Evolutionary conservation across 805 yeast species (phyloP).

Genomic region (Kuraishia capsulata): DNA sequence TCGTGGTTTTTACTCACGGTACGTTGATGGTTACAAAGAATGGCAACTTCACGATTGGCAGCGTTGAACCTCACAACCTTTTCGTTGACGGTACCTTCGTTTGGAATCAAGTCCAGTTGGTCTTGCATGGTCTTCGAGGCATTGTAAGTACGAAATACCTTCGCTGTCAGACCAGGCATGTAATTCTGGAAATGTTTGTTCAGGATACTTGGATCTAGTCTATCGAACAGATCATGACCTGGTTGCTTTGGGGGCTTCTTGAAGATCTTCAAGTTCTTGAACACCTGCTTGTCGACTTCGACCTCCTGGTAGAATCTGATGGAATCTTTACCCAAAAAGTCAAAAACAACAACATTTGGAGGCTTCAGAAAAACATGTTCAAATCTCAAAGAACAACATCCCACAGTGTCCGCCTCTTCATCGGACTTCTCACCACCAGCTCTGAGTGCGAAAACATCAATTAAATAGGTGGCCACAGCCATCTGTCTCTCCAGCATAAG

Average conservation of each 20-base stretch:
- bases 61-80: constrained; percentile 85
- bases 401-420: constrained; percentile 97
- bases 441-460: constrained; percentile 89
- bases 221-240: constrained; percentile 88
- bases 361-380: constrained; percentile 85
- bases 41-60: constrained; percentile 92
- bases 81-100: constrained; percentile 81
- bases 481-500: constrained; percentile 83
- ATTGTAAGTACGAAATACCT: constrained; percentile 94
- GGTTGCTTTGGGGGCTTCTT: constrained; percentile 83
- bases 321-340: constrained; percentile 93
- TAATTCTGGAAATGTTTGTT: constrained; percentile 84
- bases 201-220: constrained; percentile 74
- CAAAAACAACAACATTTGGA: constrained; percentile 80
- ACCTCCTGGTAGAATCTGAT: constrained; percentile 89
- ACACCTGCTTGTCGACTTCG: constrained; percentile 85
- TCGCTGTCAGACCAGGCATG: constrained; percentile 91
- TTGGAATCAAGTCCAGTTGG: constrained; percentile 76
- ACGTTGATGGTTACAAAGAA: constrained; percentile 94
- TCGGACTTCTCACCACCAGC: constrained; percentile 98
- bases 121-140: constrained; percentile 97
- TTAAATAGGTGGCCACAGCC: constrained; percentile 88
- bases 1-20: constrained; percentile 83
- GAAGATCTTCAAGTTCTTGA: constrained; percentile 79
- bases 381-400: constrained; percentile 88